These are phyloP conservation scores for Starmerella apicola DNA, from an alignment of 805 yeast species.

Conservation along the genomic window DNA sequence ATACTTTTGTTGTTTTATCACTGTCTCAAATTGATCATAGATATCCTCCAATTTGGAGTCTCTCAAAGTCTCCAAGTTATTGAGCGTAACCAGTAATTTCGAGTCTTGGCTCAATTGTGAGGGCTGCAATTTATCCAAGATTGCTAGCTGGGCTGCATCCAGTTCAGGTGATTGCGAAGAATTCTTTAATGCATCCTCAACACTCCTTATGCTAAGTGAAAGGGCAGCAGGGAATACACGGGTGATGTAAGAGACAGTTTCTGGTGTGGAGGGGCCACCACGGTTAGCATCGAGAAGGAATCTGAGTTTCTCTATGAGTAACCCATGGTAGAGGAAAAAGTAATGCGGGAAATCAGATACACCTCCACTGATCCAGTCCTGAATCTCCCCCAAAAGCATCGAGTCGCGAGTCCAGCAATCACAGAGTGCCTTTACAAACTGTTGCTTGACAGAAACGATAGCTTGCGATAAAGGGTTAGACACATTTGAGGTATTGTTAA, in stretches of 20 bases:
- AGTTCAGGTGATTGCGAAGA: conserved; percentile 21
- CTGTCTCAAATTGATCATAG: conserved; percentile 10
- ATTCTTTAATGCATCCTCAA: conserved; percentile 13
- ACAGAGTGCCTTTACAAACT: conserved; percentile 38
- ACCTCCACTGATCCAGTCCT: conserved; percentile 29
- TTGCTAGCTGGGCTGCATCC: conserved; percentile 2
- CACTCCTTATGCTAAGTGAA: conserved; percentile 10
- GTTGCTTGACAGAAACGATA: conserved; percentile 28
- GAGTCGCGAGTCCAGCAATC: conserved; percentile 43
- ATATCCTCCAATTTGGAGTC: conserved; percentile 36
- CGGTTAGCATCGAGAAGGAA: conserved; percentile 11
- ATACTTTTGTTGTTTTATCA: conserved; percentile 5
- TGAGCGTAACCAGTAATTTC: conserved; percentile 39
- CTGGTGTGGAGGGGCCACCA: conserved; percentile 12
- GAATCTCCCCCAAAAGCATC: conserved; percentile 28
- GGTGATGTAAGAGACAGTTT: conserved; percentile 1
- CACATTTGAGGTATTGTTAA: background rate
- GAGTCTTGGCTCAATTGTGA: conserved; percentile 37
- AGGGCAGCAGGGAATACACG: conserved; percentile 15
- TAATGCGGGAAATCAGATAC: conserved; percentile 26
- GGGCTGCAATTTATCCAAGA: conserved; percentile 28
- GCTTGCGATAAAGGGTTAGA: conserved; percentile 7
- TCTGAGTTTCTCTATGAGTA: conserved; percentile 16
- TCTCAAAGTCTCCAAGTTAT: conserved; percentile 41
- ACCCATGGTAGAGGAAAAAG: conserved; percentile 30